phyloP scores from a whole-genome alignment of 495 filamentous ascomycete genomes.

The Aspergillus sclerotioniger region DNA sequence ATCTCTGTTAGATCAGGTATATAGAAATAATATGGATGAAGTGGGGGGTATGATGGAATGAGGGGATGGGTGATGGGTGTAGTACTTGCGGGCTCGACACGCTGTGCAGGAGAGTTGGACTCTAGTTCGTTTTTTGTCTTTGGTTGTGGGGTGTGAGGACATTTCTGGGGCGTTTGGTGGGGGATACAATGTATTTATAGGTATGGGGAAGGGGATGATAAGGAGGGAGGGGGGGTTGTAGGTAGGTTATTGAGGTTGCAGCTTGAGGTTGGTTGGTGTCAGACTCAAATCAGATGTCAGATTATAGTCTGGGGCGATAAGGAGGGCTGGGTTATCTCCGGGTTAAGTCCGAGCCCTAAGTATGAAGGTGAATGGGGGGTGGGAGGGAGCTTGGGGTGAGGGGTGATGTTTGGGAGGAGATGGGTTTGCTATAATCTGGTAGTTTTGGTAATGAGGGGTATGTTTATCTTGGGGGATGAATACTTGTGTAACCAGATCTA shows the following conservation, averaged over 20 bases:
- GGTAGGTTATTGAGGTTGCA: not conserved
- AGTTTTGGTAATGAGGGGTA: not conserved
- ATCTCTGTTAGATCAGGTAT: no score
- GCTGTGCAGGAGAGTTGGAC: constrained; percentile 55
- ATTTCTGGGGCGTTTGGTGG: not conserved
- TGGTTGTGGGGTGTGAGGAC: not conserved
- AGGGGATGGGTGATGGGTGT: not conserved
- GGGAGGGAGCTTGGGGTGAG: not conserved
- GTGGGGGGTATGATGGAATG: not conserved
- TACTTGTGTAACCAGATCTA: not conserved
- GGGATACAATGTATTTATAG: not conserved
- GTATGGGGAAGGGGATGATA: not conserved
- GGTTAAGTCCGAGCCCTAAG: not conserved
- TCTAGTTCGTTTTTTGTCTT: constrained; percentile 47
- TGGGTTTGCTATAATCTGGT: not conserved
- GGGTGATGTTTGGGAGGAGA: not conserved
- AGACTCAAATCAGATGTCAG: no score
- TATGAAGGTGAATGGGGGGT: not conserved
- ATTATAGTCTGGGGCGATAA: not conserved
- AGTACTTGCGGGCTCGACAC: constrained; percentile 51
- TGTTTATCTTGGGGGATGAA: not conserved
- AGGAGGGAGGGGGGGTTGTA: not conserved
- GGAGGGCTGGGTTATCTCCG: not conserved
- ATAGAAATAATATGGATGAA: not conserved
- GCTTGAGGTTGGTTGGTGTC: not conserved